Conservation (phyloP, 768 basidiomycete species). For the Boletus reticuloceps region DNA sequence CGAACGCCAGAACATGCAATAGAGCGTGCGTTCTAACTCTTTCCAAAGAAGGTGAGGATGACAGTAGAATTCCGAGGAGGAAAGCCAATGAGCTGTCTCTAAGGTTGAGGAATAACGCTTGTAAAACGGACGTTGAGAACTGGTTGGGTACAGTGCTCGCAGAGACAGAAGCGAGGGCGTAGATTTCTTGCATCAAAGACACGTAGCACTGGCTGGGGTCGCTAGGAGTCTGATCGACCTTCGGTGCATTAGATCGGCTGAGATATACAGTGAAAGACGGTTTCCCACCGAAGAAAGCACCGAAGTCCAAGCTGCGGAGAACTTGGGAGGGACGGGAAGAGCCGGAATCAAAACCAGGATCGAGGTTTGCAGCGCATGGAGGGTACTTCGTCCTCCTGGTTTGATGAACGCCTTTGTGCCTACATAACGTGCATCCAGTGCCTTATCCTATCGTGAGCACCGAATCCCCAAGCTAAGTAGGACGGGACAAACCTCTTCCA, state of each 20-base stretch:
- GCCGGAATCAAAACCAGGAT: constrained; percentile 49
- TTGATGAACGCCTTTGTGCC: constrained; percentile 53
- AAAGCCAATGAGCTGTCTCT: constrained; percentile 74
- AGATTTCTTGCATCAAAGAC: constrained; percentile 60
- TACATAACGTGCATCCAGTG: constrained; percentile 42
- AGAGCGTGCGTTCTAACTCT: constrained; percentile 56
- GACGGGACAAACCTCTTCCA: constrained; percentile 29
- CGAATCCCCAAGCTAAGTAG: not conserved
- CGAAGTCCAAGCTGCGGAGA: constrained; percentile 47
- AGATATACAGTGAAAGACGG: not conserved
- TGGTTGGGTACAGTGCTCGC: constrained; percentile 37
- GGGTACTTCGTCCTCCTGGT: constrained; percentile 56
- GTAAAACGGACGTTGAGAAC: constrained; percentile 58
- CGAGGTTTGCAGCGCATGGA: constrained; percentile 56
- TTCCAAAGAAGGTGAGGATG: constrained; percentile 25
- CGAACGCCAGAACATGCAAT: constrained; percentile 74
- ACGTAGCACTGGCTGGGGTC: constrained; percentile 45
- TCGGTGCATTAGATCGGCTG: constrained; percentile 11
- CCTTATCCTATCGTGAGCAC: constrained; percentile 33
- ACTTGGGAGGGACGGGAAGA: constrained; percentile 44
- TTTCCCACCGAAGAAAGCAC: constrained; percentile 33
- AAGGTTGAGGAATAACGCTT: constrained; percentile 62
- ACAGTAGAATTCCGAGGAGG: constrained; percentile 71
- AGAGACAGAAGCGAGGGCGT: constrained; percentile 61
- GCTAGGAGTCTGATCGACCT: constrained; percentile 6